phyloP scores from a whole-genome alignment of 306 rosid genomes.

The Acacia acuminata region DNA sequence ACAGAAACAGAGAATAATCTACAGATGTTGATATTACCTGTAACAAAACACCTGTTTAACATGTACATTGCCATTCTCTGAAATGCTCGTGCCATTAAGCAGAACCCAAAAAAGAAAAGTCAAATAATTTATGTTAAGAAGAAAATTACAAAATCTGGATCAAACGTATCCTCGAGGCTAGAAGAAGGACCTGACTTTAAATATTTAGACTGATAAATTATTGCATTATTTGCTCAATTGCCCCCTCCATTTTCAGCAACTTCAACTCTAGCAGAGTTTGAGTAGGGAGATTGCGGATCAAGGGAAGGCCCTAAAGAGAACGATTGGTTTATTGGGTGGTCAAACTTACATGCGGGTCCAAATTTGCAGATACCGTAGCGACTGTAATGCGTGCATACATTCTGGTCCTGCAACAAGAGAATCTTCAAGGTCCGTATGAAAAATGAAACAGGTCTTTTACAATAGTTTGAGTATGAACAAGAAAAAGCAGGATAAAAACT shows the following conservation, averaged over 20 bases:
- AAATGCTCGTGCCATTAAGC: conserved; percentile 43
- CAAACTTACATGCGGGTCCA: conserved; percentile 92
- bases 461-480: neutral
- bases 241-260: conserved; percentile 51
- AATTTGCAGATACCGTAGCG: conserved; percentile 93
- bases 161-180: conserved; percentile 41
- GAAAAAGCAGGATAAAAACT: conserved; percentile 34
- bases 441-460: neutral
- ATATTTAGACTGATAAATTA: conserved; percentile 46
- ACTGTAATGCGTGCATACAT: conserved; percentile 69
- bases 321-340: conserved; percentile 55
- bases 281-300: conserved; percentile 45
- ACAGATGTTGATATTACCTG: conserved; percentile 31
- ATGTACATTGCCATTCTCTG: conserved; percentile 46
- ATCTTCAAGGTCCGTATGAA: conserved; percentile 1
- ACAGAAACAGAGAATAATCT: conserved; percentile 26
- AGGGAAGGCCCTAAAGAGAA: conserved; percentile 43
- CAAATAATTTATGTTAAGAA: conserved; percentile 33
- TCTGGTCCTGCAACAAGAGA: conserved; percentile 69
- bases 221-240: conserved; percentile 44
- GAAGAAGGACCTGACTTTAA: conserved; percentile 35
- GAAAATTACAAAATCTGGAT: conserved; percentile 41
- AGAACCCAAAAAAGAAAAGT: conserved; percentile 30
- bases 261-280: conserved; percentile 42
- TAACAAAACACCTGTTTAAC: conserved; percentile 28